These are phyloP conservation scores for Peronospora destructor DNA, from an alignment of 352 stramenopile species.

Conservation along the genomic window DNA sequence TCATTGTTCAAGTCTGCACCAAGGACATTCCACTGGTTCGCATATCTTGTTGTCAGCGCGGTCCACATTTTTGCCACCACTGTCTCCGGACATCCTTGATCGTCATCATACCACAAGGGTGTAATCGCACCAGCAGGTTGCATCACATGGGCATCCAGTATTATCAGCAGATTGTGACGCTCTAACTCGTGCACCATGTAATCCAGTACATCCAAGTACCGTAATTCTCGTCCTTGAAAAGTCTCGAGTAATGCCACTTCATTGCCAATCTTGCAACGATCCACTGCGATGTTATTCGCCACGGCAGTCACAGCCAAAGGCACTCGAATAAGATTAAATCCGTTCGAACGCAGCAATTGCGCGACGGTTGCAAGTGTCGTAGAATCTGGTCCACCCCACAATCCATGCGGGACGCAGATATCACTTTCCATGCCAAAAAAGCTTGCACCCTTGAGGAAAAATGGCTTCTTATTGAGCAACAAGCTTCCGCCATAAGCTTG, in stretches of 20 bases:
- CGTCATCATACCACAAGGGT: conserved; percentile 39
- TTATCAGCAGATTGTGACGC: conserved; percentile 30
- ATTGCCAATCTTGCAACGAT: conserved; percentile 42
- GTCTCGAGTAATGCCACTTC: conserved; percentile 24
- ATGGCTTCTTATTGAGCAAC: conserved; percentile 28
- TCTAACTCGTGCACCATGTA: conserved; percentile 34
- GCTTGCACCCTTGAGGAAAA: conserved; percentile 50
- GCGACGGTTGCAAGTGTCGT: conserved; percentile 39
- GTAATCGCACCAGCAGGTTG: conserved; percentile 30
- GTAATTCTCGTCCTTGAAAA: conserved; percentile 28
- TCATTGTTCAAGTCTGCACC: conserved; percentile 56
- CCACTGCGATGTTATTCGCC: conserved; percentile 26
- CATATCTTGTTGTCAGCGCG: conserved; percentile 32
- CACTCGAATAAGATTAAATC: conserved; percentile 50
- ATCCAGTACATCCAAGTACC: conserved; percentile 52
- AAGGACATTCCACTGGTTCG: conserved; percentile 38
- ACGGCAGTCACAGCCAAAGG: conserved; percentile 44
- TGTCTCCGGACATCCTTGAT: conserved; percentile 13
- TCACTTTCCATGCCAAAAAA: conserved; percentile 64
- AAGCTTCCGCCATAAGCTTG: conserved; percentile 28
- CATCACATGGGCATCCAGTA: conserved; percentile 50
- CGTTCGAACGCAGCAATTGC: conserved; percentile 28
- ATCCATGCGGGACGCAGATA: conserved; percentile 48
- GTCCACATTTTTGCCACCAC: conserved; percentile 31
- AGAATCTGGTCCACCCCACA: conserved; percentile 49